Base-by-base conservation (phyloP, 352 stramenopile genomes). In the Phytophthora vignae region DNA sequence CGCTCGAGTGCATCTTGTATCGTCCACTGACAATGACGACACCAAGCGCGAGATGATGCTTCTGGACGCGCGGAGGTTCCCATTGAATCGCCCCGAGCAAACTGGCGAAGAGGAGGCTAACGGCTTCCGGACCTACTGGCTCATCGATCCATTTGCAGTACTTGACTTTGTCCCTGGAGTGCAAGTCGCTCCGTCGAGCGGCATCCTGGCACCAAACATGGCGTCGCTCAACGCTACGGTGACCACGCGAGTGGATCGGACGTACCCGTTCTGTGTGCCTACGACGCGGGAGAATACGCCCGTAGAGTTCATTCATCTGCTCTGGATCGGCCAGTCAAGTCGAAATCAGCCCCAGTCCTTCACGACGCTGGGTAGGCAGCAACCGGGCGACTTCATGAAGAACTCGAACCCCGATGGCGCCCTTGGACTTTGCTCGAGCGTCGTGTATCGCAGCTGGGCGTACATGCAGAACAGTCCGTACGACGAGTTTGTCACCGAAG, bases 331-430 rank as follows among this genome's bases (percentile, higher is more conserved):
- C 8, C 88, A 94, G 58, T 95, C 87, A 56, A 97, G 87, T 62
- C 81, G 85, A 49, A 98, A 98, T 63, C 94, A 98, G 73, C 82
- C 94, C 15, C 95, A 98, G 74, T 83, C 95, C 11, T 97, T 98
- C 77, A 98, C 92, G 21, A 90, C 84, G 36, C 70, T 97, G 3
- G 88, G 90, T 7, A 82, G 87, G 22, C 96, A 98, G 80, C 88
- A 99, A 31, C 90, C 87, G 0, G 96, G 95, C 6, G 90, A 97
- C 25, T 99, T 98, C 60, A 97, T 98, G 90, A 90, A 89, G 61
- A 90, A 91, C 50, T 93, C 87, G 36, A 76, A 98, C 36, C 73
- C 81, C 21, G 63, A 90, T 12, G 83, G 82, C 2, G 81, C 90
- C 1, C 78, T 98, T 44, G 96, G 95, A 10, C 52, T 81, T 22